These are phyloP conservation scores for Aureobasidium sp. DNA, from an alignment of 2,329 filamentous ascomycete species.

Conservation along the genomic window DNA sequence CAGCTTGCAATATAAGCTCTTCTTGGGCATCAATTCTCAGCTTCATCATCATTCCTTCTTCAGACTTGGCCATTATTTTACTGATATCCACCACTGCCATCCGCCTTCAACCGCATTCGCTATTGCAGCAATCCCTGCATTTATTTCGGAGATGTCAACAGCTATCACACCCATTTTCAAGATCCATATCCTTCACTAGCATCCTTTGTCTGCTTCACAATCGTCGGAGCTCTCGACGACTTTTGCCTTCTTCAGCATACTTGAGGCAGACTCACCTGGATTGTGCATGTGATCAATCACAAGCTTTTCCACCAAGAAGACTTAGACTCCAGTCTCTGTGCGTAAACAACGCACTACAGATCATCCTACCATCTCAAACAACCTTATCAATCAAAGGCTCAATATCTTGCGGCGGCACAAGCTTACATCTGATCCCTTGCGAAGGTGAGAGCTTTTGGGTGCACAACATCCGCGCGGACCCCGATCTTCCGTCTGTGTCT, in stretches of 20 bases:
- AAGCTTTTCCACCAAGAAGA: not conserved
- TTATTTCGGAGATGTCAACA: too few species aligned
- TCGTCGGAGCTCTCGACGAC: not conserved
- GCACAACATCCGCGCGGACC: not conserved
- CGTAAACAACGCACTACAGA: not conserved
- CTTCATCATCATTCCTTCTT: not conserved
- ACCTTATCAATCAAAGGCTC: not conserved
- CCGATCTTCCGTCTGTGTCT: not conserved
- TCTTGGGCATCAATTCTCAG: not conserved
- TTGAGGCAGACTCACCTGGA: not conserved
- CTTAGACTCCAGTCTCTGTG: not conserved
- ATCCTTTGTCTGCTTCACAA: too few species aligned
- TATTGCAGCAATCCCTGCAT: too few species aligned
- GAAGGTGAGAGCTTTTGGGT: not conserved
- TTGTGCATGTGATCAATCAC: not conserved
- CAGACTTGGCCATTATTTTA: too few species aligned
- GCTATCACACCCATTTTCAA: too few species aligned
- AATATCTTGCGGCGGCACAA: not conserved
- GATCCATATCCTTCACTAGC: too few species aligned
- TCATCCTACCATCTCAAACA: not conserved
- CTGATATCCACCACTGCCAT: too few species aligned
- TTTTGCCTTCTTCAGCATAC: not conserved
- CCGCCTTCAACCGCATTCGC: too few species aligned
- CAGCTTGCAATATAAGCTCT: not conserved
- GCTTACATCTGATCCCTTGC: not conserved